Evolutionary conservation across 306 rosid genomes (phyloP).

Genomic region (Dryas octopetala): DNA sequence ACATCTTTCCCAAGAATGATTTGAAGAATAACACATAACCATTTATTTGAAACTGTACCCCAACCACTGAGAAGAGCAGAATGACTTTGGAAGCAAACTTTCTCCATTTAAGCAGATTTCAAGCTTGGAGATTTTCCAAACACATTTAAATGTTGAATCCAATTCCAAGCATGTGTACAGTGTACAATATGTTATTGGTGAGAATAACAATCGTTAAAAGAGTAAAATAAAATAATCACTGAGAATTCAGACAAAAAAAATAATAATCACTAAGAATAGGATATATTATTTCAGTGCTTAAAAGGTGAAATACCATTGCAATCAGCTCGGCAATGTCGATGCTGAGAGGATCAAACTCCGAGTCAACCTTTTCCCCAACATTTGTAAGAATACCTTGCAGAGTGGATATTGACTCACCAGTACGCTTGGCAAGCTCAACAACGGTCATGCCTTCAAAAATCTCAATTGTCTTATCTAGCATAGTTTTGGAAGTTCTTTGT

Average conservation of each 20-base stretch:
- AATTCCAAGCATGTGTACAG: constrained; percentile 10
- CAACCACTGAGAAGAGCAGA: neutral
- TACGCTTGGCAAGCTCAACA: constrained; percentile 76
- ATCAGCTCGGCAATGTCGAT: constrained; percentile 73
- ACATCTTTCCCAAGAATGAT: neutral
- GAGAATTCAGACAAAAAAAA: neutral
- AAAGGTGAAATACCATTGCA: constrained; percentile 68
- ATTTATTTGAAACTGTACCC: neutral
- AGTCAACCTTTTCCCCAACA: constrained; percentile 78
- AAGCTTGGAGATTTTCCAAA: constrained; percentile 14
- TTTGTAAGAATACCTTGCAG: constrained; percentile 67
- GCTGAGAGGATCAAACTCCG: constrained; percentile 84
- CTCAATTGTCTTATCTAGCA: constrained; percentile 64
- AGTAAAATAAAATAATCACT: neutral
- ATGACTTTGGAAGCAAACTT: neutral
- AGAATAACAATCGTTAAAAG: neutral
- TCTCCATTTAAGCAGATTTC: constrained; percentile 7
- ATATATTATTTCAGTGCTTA: constrained; percentile 7
- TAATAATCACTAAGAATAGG: constrained; percentile 11
- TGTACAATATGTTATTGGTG: neutral
- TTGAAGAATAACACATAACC: neutral
- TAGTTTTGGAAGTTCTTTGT: constrained; percentile 43
- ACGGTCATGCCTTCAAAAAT: constrained; percentile 91
- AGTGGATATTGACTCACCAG: constrained; percentile 57
- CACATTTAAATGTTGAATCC: neutral